Base-by-base conservation (phyloP, 306 rosid species). In the Elaeagnus macrophylla region DNA sequence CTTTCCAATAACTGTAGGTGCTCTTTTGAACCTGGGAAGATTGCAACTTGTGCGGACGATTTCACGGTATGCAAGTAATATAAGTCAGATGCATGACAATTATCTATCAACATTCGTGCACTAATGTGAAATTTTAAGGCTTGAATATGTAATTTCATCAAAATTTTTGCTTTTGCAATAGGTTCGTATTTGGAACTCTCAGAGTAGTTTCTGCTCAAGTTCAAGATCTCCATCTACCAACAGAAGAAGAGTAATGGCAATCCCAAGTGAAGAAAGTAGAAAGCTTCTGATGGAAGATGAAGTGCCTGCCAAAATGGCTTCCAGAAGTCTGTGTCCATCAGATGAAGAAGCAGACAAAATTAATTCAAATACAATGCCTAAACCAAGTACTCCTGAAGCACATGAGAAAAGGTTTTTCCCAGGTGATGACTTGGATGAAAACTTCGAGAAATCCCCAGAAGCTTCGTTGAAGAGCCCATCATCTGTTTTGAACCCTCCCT, bases 1-100 rank as follows among this genome's bases (percentile, higher is more conserved):
- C 68, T 45, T 64, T 38, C 25, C 50, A 7, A 40, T 62, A 54
- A 57, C 10, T 62, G 62, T 46, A 93, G 99, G 96, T 80, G 88
- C 63, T 41, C 54, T 42, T 67, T 70, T 49, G 96, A 84, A n/a
- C 71, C 38, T n/a, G 95, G 89, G 54, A 82, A 80, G 82, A 61
- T 93, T 35, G 96, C 95, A 62, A 87, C 96, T 18, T 54, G 83
- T 40, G 82, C 99, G 11, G 99, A 88, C 72, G 99, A 93, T 83
- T 79, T 63, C 73, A 78, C 99, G 42, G 99, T 91, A 77, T 54
- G 83, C 51, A 47, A 19, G 41, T 25, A 50, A 11, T 15, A 56
- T 57, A 7, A 42, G 44, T 20, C 6, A 35, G 41, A 44, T 44
- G 12, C 40, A n/a, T 32, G 18, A 4, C 18, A 37, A 43, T 17